Percentiles rank a stretch among this genome's conserved stretches.
Conservation (phyloP, 2,329 filamentous ascomycete genomes). For the Fusarium heterosporum region DNA sequence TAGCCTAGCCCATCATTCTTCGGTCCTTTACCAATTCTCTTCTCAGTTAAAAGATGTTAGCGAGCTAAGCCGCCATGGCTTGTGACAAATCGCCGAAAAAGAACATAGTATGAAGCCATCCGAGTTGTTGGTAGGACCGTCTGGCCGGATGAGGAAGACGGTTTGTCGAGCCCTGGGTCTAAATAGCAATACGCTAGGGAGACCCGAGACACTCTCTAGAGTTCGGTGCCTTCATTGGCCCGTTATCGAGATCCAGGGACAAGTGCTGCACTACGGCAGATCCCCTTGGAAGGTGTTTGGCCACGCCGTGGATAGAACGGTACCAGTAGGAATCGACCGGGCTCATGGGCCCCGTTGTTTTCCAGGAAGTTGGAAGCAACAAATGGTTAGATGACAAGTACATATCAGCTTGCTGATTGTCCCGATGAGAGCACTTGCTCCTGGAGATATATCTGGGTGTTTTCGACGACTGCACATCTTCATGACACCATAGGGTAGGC, state of each 20-base stretch:
- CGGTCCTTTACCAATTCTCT: neutral
- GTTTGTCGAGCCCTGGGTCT: neutral
- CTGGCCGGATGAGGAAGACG: slow-evolving; percentile 30
- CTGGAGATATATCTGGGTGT: neutral
- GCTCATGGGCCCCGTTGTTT: neutral
- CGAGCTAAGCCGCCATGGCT: slow-evolving; percentile 5
- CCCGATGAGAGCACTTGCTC: neutral
- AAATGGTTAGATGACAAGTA: neutral
- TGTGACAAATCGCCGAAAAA: slow-evolving; percentile 29
- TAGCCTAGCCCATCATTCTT: neutral
- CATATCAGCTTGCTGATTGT: neutral
- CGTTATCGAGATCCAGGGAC: slow-evolving; percentile 15
- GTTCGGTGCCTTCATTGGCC: slow-evolving; percentile 4
- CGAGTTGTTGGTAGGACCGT: slow-evolving; percentile 5
- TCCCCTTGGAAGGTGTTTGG: neutral
- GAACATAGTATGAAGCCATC: slow-evolving; percentile 13
- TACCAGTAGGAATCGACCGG: neutral
- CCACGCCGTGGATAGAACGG: neutral
- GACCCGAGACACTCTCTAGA: slow-evolving; percentile 2
- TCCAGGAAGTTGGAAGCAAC: neutral
- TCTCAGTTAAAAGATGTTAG: neutral
- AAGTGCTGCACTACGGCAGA: neutral
- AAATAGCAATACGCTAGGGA: slow-evolving; percentile 10
- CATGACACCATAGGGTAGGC: neutral
- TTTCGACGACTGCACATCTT: neutral